Evolutionary conservation across 2,329 filamentous ascomycete species (phyloP).

Genomic region (Chrysoporthe cubensis): DNA sequence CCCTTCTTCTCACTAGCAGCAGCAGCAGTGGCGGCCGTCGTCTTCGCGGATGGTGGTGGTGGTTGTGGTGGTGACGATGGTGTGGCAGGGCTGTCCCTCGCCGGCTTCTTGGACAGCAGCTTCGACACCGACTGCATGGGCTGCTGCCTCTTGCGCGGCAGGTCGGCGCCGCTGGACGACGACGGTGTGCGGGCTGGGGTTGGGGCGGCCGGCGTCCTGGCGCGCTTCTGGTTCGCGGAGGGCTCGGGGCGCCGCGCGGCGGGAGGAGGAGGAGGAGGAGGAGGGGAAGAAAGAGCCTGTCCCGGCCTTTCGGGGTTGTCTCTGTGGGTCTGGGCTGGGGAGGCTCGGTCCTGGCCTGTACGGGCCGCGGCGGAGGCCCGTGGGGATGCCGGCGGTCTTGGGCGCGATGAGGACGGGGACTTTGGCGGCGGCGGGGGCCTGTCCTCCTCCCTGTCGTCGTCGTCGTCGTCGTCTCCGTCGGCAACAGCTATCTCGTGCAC

Average conservation of each 20-base stretch:
- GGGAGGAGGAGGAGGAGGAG: too few species aligned
- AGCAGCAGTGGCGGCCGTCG: too few species aligned
- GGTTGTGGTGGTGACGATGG: too few species aligned
- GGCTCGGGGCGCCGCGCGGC: constrained; percentile 37
- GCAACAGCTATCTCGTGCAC: constrained; percentile 32
- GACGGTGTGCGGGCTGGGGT: constrained; percentile 20
- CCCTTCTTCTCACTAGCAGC: constrained; percentile 46
- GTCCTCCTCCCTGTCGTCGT: constrained; percentile 33
- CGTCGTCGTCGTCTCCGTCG: constrained; percentile 30
- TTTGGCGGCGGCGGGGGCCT: constrained; percentile 31
- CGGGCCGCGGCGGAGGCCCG: background rate
- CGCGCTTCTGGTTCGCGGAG: constrained; percentile 52
- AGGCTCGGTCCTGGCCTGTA: constrained; percentile 1
- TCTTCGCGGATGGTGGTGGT: too few species aligned
- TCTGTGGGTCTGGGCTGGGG: constrained; percentile 16
- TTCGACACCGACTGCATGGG: constrained; percentile 35
- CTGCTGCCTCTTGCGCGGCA: constrained; percentile 31
- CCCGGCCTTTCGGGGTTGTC: constrained; percentile 25
- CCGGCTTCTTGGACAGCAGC: constrained; percentile 36
- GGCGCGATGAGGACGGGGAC: constrained; percentile 22
- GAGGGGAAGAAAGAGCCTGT: constrained; percentile 28
- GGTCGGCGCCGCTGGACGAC: constrained; percentile 29
- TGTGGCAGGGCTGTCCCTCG: constrained; percentile 29
- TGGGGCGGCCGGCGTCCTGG: constrained; percentile 41
- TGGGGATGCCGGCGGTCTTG: background rate